A percentile compares a stretch with the other conserved stretches of the same genome.
These are phyloP conservation scores for Citrullus mucosospermus DNA, from an alignment of 306 rosid genomes.

Conservation along the genomic window DNA sequence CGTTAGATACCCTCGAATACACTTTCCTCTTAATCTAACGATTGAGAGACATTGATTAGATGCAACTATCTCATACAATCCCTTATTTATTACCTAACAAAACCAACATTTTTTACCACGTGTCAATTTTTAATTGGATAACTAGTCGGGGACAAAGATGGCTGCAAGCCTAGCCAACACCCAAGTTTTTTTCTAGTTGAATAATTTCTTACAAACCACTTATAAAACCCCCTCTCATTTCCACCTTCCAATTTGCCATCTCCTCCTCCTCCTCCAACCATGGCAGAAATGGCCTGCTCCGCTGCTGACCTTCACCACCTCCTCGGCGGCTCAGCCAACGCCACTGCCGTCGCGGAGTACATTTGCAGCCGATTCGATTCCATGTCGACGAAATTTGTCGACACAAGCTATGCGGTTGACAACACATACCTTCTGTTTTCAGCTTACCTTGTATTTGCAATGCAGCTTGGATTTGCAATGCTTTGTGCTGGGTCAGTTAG, in stretches of 20 bases:
- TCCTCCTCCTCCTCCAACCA: constrained; percentile 16
- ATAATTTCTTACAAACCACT: too few species aligned
- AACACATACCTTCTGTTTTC: constrained; percentile 44
- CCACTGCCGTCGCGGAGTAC: constrained; percentile 29
- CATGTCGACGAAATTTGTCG: constrained; percentile 24
- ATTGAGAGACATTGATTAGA: too few species aligned
- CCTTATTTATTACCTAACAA: too few species aligned
- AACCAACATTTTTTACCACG: too few species aligned
- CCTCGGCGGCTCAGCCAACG: constrained; percentile 12
- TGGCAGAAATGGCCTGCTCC: constrained; percentile 24
- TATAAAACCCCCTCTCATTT: background rate
- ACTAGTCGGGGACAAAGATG: too few species aligned
- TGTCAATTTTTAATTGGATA: too few species aligned
- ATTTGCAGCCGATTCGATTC: constrained; percentile 30
- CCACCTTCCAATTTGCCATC: background rate
- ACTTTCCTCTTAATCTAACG: too few species aligned
- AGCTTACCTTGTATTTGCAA: constrained; percentile 42
- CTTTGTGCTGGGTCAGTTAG: constrained; percentile 50
- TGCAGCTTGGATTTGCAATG: constrained; percentile 57
- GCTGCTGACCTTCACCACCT: constrained; percentile 29
- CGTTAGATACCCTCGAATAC: too few species aligned
- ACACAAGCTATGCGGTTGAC: constrained; percentile 26
- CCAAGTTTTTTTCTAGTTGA: too few species aligned
- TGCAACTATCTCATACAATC: too few species aligned
- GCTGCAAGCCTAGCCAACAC: too few species aligned